A percentile compares a stretch with the other conserved stretches of the same genome.
These are phyloP conservation scores for Adansonia grandidieri DNA, from an alignment of 441 rosid genomes.

Conservation along the genomic window DNA sequence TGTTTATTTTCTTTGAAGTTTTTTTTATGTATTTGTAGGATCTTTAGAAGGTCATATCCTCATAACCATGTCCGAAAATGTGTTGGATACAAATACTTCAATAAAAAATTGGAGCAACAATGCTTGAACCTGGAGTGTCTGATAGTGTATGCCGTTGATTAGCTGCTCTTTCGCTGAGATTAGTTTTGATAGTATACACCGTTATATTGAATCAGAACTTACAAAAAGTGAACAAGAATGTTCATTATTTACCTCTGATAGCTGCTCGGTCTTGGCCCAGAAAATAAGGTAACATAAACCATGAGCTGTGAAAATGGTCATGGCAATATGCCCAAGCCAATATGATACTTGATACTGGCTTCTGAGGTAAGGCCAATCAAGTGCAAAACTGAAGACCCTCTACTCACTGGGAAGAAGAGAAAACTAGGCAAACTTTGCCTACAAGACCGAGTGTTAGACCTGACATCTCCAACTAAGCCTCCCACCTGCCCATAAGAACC, in stretches of 20 bases:
- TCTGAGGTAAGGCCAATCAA: constrained; percentile 62
- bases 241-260: constrained; percentile 39
- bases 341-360: constrained; percentile 62
- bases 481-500: constrained; percentile 46
- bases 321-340: constrained; percentile 57
- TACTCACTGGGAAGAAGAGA: constrained; percentile 60
- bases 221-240: background rate
- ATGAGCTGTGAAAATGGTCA: constrained; percentile 51
- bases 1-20: too few species aligned
- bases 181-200: background rate
- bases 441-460: constrained; percentile 47
- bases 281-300: constrained; percentile 49
- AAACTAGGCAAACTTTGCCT: constrained; percentile 57
- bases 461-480: constrained; percentile 43
- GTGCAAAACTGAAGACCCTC: constrained; percentile 60
- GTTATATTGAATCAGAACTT: background rate
- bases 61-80: too few species aligned
- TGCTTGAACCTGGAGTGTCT: background rate
- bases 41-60: too few species aligned
- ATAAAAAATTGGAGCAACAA: too few species aligned
- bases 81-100: too few species aligned
- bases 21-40: too few species aligned
- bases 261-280: constrained; percentile 51
- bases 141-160: background rate
- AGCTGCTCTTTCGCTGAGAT: background rate